Base-by-base conservation (phyloP, 208 protist genomes). In the Trypanosoma caninum region DNA sequence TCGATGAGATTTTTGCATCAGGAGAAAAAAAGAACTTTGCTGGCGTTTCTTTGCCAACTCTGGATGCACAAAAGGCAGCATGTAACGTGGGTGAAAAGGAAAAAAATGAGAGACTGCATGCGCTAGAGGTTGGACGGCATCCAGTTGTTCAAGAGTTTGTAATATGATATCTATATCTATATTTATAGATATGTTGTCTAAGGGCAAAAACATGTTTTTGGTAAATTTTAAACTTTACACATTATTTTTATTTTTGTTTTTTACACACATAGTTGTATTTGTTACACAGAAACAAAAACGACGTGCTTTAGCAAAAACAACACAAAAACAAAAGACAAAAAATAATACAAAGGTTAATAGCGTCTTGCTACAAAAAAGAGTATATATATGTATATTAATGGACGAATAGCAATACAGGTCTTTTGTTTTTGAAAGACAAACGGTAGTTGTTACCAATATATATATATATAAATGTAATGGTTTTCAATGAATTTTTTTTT, bases 1-100 rank as follows among this genome's bases (percentile, higher is more conserved):
- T n/a, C n/a, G n/a, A n/a, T n/a, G 83, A 89, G 33, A 85, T 91
- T 45, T 89, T 94, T 51, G 74, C 72, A 11, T 25, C 47, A 13
- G 50, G 55, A 34, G 64, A 56, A 52, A 63, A 44, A 28, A 18
- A 50, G 72, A 74, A 42, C 10, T 52, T n/a, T 13, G 2, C 42
- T 6, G 35, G 10, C 27, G 5, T 22, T 23, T 40, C 25, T 4
- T 16, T 22, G 34, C 27, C 18, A 10, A 42, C 16, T 23, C 14
- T 1, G 14, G 11, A 18, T 54, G 34, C 23, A 16, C 31, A 37
- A 3, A 33, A 58, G 16, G 51, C 18, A 22, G 6, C 14, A 25
- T 13, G 13, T 18, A 9, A 38, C 13, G 27, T 5, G n/a, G 54
- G 53, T 34, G 53, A 46, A 13, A 38, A 40, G 27, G 40, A 28